These are phyloP conservation scores for Xylaria palmicola DNA, from an alignment of 495 filamentous ascomycete species.

Conservation along the genomic window DNA sequence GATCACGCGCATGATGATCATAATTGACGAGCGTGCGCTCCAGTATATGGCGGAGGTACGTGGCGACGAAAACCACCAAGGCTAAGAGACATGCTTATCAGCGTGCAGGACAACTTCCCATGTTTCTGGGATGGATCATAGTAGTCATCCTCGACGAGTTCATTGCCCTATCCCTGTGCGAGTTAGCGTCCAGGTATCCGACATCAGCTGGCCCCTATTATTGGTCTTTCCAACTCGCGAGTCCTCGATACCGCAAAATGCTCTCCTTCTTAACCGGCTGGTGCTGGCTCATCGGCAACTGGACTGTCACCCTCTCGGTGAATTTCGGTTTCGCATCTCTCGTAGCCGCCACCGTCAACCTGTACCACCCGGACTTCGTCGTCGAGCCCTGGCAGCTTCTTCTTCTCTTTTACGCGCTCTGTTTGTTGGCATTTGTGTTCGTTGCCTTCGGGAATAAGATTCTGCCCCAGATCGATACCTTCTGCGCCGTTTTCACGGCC, in stretches of 20 bases:
- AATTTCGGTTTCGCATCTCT: slow-evolving; percentile 56
- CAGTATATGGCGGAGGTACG: slow-evolving; percentile 38
- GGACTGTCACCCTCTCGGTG: slow-evolving; percentile 60
- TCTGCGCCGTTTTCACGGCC: slow-evolving; percentile 39
- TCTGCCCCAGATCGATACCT: slow-evolving; percentile 54
- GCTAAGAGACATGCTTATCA: not conserved
- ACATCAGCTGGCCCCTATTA: slow-evolving; percentile 59
- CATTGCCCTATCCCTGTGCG: slow-evolving; percentile 54
- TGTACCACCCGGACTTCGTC: slow-evolving; percentile 43
- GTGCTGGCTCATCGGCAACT: slow-evolving; percentile 54
- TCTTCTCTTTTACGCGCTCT: slow-evolving; percentile 54
- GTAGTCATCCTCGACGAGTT: slow-evolving; percentile 55
- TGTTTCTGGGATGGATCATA: slow-evolving; percentile 51
- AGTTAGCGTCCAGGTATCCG: slow-evolving; percentile 56
- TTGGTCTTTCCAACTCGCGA: slow-evolving; percentile 57
- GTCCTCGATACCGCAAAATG: slow-evolving; percentile 45
- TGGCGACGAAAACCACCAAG: not conserved
- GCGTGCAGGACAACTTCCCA: slow-evolving; percentile 23
- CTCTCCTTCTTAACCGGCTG: slow-evolving; percentile 59
- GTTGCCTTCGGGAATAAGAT: slow-evolving; percentile 56
- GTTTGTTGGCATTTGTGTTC: slow-evolving; percentile 51
- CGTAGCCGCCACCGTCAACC: slow-evolving; percentile 51
- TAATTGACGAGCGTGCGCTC: not conserved
- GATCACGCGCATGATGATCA: not conserved
- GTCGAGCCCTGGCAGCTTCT: slow-evolving; percentile 50